These are phyloP conservation scores for Talaromyces sp. DNA, from an alignment of 2,329 filamentous ascomycete species.

Conservation along the genomic window DNA sequence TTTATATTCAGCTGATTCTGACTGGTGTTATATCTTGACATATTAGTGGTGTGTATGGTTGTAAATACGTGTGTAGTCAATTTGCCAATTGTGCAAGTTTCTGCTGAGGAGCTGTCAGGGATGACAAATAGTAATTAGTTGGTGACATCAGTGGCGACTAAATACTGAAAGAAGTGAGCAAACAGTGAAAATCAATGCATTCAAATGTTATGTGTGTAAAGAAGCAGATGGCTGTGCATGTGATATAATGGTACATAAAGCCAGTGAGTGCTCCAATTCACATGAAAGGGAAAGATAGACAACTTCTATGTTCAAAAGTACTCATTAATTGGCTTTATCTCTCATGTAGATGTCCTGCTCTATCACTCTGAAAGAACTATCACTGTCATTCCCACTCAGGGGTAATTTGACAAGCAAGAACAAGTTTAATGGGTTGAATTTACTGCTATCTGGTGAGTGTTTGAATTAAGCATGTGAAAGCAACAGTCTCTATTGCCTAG, in stretches of 20 bases:
- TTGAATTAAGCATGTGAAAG: neutral
- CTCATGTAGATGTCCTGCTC: neutral
- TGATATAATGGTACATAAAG: neutral
- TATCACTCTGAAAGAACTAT: neutral
- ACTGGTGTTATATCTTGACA: too few species aligned
- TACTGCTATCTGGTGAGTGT: neutral
- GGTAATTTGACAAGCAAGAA: too few species aligned
- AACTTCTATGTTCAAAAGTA: neutral
- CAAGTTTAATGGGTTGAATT: neutral
- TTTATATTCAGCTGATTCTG: too few species aligned
- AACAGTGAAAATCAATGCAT: neutral
- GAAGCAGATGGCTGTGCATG: neutral
- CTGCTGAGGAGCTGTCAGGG: neutral
- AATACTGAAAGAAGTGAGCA: neutral
- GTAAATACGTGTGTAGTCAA: too few species aligned
- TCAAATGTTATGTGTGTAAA: neutral
- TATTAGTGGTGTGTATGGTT: too few species aligned
- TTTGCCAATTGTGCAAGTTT: too few species aligned
- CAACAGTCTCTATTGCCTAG: neutral
- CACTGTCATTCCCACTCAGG: too few species aligned
- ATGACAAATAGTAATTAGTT: neutral
- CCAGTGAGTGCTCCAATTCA: neutral
- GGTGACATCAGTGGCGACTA: neutral
- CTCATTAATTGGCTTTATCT: neutral
- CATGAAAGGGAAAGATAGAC: neutral